These are phyloP conservation scores for Kuraishia piskuri DNA, from an alignment of 805 yeast genomes.

Conservation along the genomic window DNA sequence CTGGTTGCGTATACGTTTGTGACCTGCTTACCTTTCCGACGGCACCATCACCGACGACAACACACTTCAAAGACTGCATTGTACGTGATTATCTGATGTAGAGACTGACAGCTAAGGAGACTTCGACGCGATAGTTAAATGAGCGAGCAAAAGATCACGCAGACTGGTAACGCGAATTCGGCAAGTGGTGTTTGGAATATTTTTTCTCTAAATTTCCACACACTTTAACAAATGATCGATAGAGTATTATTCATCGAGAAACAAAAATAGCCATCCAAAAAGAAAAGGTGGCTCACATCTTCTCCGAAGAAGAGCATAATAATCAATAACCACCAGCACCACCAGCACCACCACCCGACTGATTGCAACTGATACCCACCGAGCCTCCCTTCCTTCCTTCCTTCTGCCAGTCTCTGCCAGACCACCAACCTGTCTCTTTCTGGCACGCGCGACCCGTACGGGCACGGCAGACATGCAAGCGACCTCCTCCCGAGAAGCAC, in stretches of 20 bases:
- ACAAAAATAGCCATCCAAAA: neutral
- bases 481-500: neutral
- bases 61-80: constrained; percentile 78
- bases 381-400: neutral
- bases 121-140: neutral
- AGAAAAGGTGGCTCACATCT: neutral
- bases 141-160: neutral
- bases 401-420: neutral
- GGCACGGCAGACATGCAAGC: too few relatives aligned
- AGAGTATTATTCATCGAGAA: too few relatives aligned
- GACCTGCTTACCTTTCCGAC: constrained; percentile 64
- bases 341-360: neutral
- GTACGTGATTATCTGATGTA: neutral
- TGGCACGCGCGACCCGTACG: too few relatives aligned
- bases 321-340: too few relatives aligned
- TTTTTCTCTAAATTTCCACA: too few relatives aligned
- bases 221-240: neutral
- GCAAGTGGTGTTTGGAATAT: neutral
- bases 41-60: constrained; percentile 99
- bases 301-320: neutral
- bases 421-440: neutral
- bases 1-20: too few relatives aligned
- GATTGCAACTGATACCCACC: neutral
- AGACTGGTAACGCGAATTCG: neutral
- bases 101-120: neutral